Base-by-base conservation (phyloP, 169 alveolate genomes). In the Cryptosporidium baileyi region DNA sequence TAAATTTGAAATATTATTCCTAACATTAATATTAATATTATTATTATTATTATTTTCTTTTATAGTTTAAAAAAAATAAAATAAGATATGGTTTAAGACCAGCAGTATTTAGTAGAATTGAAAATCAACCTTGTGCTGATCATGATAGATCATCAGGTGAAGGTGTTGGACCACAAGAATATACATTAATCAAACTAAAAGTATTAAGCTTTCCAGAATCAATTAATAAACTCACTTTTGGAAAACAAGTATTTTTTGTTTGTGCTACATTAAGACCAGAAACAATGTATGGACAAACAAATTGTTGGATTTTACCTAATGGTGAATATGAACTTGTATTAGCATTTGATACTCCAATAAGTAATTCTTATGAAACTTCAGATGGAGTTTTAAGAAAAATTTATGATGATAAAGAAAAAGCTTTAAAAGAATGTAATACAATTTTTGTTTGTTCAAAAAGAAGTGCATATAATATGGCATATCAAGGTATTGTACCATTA, bases 211-310 rank as follows among this genome's bases (percentile, higher is more conserved):
- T 90, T 17, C 93, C 92, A 7, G 91, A 89, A 44, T 61, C 40
- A 17, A 82, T 89, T 36, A 91, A 34, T 51, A 80, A 82, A 38
- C 59, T 80, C 36, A 88, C 82, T 80, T 95, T 90, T 4, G 90
- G 80, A 9, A 93, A 90, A 51, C 63, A 90, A 5, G 94, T 97
- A 6, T 96, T 81, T 90, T 90, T 97, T 63, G 97, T 97, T 17
- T 99, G 99, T 6, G 99, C 99, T 1, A 98, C 99, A 1, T 91
- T 98, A 82, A 95, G 99, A 88, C 99, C 99, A 22, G 99, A 98
- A 92, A 98, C 99, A 60, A 96, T 97, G 97, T 98, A 97, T 90
- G 99, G 99, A 1, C 99, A 97, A 91, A 98, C 99, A 24, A 97
- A 97, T 93, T 95, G 99, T 82, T 98, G 93, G 82, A 96, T 97